A percentile compares a stretch with the other conserved stretches of the same genome.
These are phyloP conservation scores for Colletotrichum karsti DNA, from an alignment of 2,329 filamentous ascomycete genomes.

Conservation along the genomic window DNA sequence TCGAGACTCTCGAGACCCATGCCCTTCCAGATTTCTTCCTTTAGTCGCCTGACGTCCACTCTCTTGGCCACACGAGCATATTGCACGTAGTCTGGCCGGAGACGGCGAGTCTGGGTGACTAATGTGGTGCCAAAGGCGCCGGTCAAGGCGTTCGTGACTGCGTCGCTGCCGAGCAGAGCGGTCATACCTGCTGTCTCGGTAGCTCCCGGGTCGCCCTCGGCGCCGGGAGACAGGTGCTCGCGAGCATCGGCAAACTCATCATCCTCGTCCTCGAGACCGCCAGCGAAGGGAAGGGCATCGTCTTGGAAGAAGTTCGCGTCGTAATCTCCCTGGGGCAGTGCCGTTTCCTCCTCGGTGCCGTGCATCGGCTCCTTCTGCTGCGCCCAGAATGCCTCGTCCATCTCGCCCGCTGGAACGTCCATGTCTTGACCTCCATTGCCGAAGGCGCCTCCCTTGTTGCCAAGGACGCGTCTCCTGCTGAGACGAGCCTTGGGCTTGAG, in stretches of 20 bases:
- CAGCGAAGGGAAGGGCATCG: constrained; percentile 75
- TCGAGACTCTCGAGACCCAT: constrained; percentile 60
- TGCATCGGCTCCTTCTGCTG: constrained; percentile 66
- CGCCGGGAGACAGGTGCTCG: constrained; percentile 78
- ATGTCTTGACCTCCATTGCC: constrained; percentile 53
- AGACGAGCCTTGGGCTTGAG: constrained; percentile 92
- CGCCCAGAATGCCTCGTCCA: constrained; percentile 98
- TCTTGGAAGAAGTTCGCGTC: constrained; percentile 98
- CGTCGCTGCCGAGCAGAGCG: constrained; percentile 60
- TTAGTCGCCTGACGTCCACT: constrained; percentile 73
- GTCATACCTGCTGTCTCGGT: constrained; percentile 57
- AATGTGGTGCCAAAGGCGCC: constrained; percentile 72
- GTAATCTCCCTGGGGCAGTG: constrained; percentile 78
- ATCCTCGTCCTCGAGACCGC: constrained; percentile 66
- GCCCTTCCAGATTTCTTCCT: constrained; percentile 76
- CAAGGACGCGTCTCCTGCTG: constrained; percentile 69
- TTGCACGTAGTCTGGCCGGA: constrained; percentile 75
- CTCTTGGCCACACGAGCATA: constrained; percentile 77
- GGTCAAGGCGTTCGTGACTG: constrained; percentile 52
- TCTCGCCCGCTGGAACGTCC: constrained; percentile 74
- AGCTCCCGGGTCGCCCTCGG: constrained; percentile 57
- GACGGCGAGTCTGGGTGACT: constrained; percentile 69
- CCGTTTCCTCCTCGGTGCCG: constrained; percentile 60
- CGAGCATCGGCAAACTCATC: constrained; percentile 84
- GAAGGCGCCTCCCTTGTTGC: constrained; percentile 49